These are phyloP conservation scores for Trichoderma oligosporum DNA, from an alignment of 2,329 filamentous ascomycete genomes.

Conservation along the genomic window DNA sequence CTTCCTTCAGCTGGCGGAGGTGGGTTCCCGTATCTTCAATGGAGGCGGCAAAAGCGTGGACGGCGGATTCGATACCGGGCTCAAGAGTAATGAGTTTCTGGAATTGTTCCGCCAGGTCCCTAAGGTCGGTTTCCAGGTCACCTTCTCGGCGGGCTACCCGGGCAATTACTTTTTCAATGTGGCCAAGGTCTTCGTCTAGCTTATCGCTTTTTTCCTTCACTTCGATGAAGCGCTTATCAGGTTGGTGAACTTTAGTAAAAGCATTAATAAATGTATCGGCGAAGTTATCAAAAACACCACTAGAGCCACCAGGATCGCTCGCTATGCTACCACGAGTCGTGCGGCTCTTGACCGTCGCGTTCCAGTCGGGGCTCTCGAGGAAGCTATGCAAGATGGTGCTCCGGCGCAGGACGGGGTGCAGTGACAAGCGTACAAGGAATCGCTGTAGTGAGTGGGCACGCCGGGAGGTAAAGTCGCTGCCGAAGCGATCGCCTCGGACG, in stretches of 20 bases:
- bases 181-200: constrained; percentile 85
- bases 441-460: constrained; percentile 87
- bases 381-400: constrained; percentile 82
- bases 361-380: constrained; percentile 92
- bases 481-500: constrained; percentile 92
- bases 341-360: constrained; percentile 84
- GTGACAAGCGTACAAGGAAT: constrained; percentile 78
- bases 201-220: constrained; percentile 91
- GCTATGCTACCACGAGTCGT: constrained; percentile 59
- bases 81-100: constrained; percentile 88
- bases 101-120: constrained; percentile 89
- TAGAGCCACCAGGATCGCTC: constrained; percentile 45
- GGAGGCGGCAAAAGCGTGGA: constrained; percentile 81
- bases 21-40: constrained; percentile 79
- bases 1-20: constrained; percentile 76
- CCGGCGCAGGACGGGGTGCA: constrained; percentile 84
- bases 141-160: constrained; percentile 82
- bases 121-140: constrained; percentile 83
- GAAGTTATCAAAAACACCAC: constrained; percentile 87
- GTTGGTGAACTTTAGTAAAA: constrained; percentile 93
- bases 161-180: constrained; percentile 94
- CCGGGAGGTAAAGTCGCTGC: constrained; percentile 83
- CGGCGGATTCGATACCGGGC: constrained; percentile 74
- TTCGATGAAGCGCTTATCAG: constrained; percentile 90
- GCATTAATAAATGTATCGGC: constrained; percentile 96